Base-by-base conservation (phyloP, 306 rosid genomes). In the Prunus dulcis region DNA sequence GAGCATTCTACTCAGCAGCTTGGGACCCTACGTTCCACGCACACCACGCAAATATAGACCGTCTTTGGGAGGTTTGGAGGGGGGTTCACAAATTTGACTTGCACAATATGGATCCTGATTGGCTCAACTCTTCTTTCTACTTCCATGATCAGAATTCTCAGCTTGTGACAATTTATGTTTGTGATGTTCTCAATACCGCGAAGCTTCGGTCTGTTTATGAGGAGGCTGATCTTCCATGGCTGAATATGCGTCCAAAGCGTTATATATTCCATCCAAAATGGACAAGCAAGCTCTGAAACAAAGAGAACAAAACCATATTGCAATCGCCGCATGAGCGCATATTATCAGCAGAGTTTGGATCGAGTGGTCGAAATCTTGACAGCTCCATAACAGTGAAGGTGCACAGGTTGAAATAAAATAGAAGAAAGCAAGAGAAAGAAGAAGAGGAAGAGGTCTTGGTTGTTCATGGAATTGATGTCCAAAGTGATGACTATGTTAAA, bases 141-240 rank as follows among this genome's bases (percentile, higher is more conserved):
- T 81, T 81, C 64, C 62, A 81, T 62, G 78, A 81, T n/a, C 81
- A 81, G 64, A 81, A 76, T 55, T 49, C 47, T 14, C 41, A 64
- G 11, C 70, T 76, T 1, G 81, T 81, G 50, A 64, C 58, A 50
- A 72, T 76, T 22, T 63, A 76, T 55, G 77, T 81, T 7, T 11
- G 28, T 4, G 77, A 81, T 27, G 64, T 70, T 52, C 58, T 81
- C 9, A 55, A 81, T 5, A 15, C 27, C 18, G 41, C 69, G n/a
- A 76, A 64, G 8, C 57, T 81, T 12, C 41, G 84, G 3, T 81
- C 71, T 55, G 68, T 11, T 14, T 70, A 81, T 28, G 47, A 71
- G 47, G 32, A 71, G n/a, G 68, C 55, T 25, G 74, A 69, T n/a
- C 50, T 53, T 23, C 73, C 66, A 3, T 81, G 81, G 84, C 9